phyloP scores from a whole-genome alignment of 352 stramenopile species.

The Aphanomyces euteiches region DNA sequence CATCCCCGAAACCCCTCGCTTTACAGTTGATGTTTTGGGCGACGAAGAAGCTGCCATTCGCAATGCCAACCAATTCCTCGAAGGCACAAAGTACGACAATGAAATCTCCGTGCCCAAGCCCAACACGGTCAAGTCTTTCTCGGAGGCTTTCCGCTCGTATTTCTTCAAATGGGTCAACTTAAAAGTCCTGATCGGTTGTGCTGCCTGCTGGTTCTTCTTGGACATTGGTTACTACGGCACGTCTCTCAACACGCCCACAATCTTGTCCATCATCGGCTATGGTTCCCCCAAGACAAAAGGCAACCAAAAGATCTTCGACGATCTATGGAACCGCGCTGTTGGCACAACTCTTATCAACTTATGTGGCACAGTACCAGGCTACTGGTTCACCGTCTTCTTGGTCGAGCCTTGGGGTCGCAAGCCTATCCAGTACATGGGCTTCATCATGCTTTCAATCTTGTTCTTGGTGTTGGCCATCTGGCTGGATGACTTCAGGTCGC shows the following conservation, averaged over 20 bases:
- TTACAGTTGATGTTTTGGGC: constrained; percentile 46
- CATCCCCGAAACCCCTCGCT: constrained; percentile 45
- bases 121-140: constrained; percentile 45
- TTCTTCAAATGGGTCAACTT: constrained; percentile 44
- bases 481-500: constrained; percentile 41
- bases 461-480: constrained; percentile 55
- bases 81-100: constrained; percentile 30
- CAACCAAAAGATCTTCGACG: constrained; percentile 50
- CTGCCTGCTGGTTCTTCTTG: constrained; percentile 55
- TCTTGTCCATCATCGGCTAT: constrained; percentile 48
- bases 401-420: constrained; percentile 53
- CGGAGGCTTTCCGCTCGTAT: constrained; percentile 39
- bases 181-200: constrained; percentile 47
- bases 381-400: constrained; percentile 63
- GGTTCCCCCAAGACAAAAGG: constrained; percentile 37
- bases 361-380: constrained; percentile 49
- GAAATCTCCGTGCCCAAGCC: constrained; percentile 43
- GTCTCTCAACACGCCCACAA: constrained; percentile 47
- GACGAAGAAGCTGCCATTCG: constrained; percentile 37
- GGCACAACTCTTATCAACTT: constrained; percentile 49
- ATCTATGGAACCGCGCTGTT: constrained; percentile 43
- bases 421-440: constrained; percentile 60
- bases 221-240: constrained; percentile 62
- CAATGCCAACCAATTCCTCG: constrained; percentile 41
- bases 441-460: constrained; percentile 41